Evolutionary conservation across 2,329 filamentous ascomycete genomes (phyloP), one percentile per base, ranked within the genome.

Genomic region (Talaromyces pinophilus): DNA sequence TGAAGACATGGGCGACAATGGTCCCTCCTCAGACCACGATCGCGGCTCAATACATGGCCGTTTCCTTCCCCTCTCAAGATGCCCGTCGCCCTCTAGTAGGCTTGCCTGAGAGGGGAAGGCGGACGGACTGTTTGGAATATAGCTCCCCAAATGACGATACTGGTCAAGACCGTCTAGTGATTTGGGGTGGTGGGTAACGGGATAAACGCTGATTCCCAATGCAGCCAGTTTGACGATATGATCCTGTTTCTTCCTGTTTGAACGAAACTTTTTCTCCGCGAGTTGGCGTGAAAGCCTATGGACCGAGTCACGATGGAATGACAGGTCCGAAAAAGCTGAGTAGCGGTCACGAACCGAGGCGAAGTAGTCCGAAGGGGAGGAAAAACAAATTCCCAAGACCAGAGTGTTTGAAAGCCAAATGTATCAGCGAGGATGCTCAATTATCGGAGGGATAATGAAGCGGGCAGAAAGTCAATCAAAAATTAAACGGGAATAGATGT

Each of bases 1-100:
- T 67, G 75, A 74, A 76, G 79, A 80, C 78, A 80, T 80, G 72
- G 74, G 75, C 72, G 75, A 69, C 73, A 71, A 70, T 67, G 76
- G 70, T 73, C 73, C 72, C 71, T 73, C 72, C 72, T 74, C 69
- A 59, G 70, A 68, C 63, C 68, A 72, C 67, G 70, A 68, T 68
- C 69, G 70, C 64, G 71, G 64, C 67, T 70, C 72, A 71, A 75
- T 72, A 75, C 78, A 80, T 80, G 74, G 72, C 75, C 77, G 70
- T 70, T 71, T 67, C 70, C 75, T 74, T 75, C 75, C 76, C 78
- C 77, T 77, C 75, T 76, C 78, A 69, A 73, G 73, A 70, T 72
- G 69, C 71, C 72, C 71, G 68, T 69, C 71, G 70, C 71, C 71
- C 71, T 73, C 73, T 70, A 73, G 71, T 70, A 74, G 69, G 69